Percentiles rank a stretch among this genome's conserved stretches.
Conservation (phyloP, 2,329 filamentous ascomycete species). For the Rhynchosporium secalis region DNA sequence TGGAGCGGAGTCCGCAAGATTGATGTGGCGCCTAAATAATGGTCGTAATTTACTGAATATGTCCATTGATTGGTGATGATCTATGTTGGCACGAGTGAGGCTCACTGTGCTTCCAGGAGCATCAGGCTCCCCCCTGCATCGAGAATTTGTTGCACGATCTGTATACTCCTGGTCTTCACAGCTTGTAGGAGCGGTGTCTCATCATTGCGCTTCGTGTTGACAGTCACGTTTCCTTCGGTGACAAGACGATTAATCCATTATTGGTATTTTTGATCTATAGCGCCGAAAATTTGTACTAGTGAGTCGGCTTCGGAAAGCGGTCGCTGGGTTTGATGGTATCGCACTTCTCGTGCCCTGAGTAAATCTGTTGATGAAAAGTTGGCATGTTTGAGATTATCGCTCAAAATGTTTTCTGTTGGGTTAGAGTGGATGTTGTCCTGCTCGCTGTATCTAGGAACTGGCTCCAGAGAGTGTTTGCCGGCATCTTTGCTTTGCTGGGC, state of each 20-base stretch:
- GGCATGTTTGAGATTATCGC: neutral
- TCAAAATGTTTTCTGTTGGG: neutral
- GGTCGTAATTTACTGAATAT: too few species aligned
- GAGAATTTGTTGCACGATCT: conserved; percentile 18
- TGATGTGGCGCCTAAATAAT: too few species aligned
- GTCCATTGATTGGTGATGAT: too few species aligned
- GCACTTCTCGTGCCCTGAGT: neutral
- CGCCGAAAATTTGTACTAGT: neutral
- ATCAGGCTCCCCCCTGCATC: conserved; percentile 20
- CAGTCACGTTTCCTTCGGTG: neutral
- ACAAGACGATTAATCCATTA: too few species aligned
- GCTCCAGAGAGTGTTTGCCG: neutral
- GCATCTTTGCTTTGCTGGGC: too few species aligned
- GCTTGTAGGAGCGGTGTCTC: conserved; percentile 23
- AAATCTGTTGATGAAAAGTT: neutral
- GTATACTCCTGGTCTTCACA: conserved; percentile 16
- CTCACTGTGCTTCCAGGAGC: conserved; percentile 21
- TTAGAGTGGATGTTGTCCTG: neutral
- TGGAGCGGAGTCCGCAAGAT: too few species aligned
- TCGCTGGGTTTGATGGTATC: neutral
- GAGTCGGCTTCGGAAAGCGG: neutral
- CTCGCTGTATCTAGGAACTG: neutral
- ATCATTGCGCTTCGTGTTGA: neutral
- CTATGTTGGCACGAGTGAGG: conserved; percentile 43
- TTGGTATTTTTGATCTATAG: too few species aligned